Base-by-base conservation (phyloP, 768 basidiomycete species). In the Candolleomyces efflorescens region DNA sequence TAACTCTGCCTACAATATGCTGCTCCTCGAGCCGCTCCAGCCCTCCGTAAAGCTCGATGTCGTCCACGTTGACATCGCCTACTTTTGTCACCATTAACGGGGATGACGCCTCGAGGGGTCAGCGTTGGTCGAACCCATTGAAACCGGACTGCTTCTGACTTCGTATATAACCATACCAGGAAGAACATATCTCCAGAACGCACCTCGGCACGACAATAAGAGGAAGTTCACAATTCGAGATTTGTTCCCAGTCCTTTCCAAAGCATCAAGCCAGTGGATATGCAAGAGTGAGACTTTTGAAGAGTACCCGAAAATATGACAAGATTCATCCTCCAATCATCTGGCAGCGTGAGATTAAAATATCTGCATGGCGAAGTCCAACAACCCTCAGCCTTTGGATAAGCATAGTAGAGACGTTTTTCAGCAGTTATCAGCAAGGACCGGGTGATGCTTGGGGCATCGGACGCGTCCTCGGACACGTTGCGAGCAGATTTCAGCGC, bases 141-240 rank as follows among this genome's bases (percentile, higher is more conserved):
- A 36, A 51, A 54, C 39, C 51, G 59, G n/a, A n/a, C n/a, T 17
- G 52, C 11, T 11, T 1, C 17, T 26, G 55, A 24, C 24, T 59
- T 60, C 13, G 62, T 64, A 37, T 59, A 60, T 61, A 54, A 69
- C 67, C 51, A 59, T 53, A 0, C 75, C 77, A 37, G 76, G 72
- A 11, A 76, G 60, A 62, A 85, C 74, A 56, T 92, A 92, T 92
- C 74, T 98, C 96, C 11, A 98, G 77, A 24, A 53, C 83, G 63
- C 43, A 91, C 96, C 94, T 97, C 18, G 98, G 78, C 1, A 98
- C 96, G 49, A 98, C 95, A 5, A 98, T 96, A 32, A 98, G 95
- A 0, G 96, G 96, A 1, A 90, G 92, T 71, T 96, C 95, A 0
- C 93, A 91, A 72, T 98, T 97, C 59, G 92, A 90, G 52, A 92